A percentile compares a stretch with the other conserved stretches of the same genome.
phyloP scores from a whole-genome alignment of 169 alveolate genomes.

The Neospora caninum region DNA sequence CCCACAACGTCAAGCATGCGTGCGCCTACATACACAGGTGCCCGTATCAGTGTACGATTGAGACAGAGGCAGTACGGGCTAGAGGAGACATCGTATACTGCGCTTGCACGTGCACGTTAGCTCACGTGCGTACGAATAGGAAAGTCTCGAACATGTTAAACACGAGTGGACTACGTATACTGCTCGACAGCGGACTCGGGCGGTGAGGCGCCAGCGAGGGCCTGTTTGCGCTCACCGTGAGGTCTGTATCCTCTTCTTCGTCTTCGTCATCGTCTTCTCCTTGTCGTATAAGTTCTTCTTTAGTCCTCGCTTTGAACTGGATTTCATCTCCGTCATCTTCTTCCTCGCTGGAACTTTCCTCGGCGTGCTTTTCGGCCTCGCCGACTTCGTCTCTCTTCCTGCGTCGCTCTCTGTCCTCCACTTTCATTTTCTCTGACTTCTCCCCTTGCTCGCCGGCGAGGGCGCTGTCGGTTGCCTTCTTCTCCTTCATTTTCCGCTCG shows the following conservation, averaged over 20 bases:
- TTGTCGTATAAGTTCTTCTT: background rate
- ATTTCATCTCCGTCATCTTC: slow-evolving; percentile 39
- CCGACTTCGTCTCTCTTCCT: background rate
- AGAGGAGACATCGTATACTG: too few relatives aligned
- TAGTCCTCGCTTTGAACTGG: background rate
- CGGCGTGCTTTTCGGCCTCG: background rate
- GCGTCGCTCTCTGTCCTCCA: background rate
- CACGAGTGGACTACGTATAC: background rate
- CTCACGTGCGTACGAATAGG: background rate
- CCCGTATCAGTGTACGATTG: background rate
- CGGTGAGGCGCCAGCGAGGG: background rate
- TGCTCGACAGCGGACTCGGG: background rate
- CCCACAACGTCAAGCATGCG: too few relatives aligned
- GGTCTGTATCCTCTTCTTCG: slow-evolving; percentile 20
- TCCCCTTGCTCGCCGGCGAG: background rate
- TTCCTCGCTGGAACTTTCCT: background rate
- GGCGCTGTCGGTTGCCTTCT: background rate
- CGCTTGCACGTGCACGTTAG: background rate
- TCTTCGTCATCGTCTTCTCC: slow-evolving; percentile 32
- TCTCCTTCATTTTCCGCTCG: background rate
- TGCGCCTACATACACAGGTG: too few relatives aligned
- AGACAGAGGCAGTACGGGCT: too few relatives aligned
- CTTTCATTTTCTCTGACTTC: background rate
- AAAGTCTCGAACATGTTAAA: background rate
- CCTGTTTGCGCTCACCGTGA: background rate